Percentiles rank a stretch among this genome's conserved stretches.
phyloP scores from a whole-genome alignment of 2,329 filamentous ascomycete species.

The Cephalotrichum gorgonifer region DNA sequence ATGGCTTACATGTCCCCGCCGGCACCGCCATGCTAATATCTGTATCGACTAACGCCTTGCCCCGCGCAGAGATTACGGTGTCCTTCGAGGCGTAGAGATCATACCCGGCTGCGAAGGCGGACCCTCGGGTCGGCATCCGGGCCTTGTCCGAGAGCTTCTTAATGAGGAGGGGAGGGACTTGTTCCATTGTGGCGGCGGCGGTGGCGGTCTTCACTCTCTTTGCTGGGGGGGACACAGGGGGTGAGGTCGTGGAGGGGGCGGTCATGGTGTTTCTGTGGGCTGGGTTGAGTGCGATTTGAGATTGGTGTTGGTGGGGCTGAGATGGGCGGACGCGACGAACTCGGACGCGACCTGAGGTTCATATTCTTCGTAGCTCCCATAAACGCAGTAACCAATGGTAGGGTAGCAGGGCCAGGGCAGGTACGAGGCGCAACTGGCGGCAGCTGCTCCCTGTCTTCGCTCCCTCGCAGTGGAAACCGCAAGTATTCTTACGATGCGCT shows the following conservation, averaged over 20 bases:
- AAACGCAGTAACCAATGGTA: conserved; percentile 1
- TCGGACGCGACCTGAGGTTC: neutral
- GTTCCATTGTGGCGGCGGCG: conserved; percentile 22
- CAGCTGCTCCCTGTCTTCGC: neutral
- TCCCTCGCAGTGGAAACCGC: no score
- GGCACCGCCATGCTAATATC: conserved; percentile 88
- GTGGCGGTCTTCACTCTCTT: conserved; percentile 64
- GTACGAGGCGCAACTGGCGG: neutral
- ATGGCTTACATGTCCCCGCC: conserved; percentile 72
- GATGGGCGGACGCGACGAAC: conserved; percentile 1
- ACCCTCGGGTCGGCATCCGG: conserved; percentile 78
- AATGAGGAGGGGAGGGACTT: conserved; percentile 53
- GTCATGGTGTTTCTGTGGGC: conserved; percentile 1
- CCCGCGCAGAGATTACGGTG: conserved; percentile 66
- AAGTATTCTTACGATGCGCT: no score
- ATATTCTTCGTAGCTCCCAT: neutral
- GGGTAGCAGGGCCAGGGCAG: neutral
- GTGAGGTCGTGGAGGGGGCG: conserved; percentile 2
- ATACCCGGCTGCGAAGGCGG: conserved; percentile 83
- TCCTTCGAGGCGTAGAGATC: conserved; percentile 77
- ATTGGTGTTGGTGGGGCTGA: neutral
- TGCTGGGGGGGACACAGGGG: conserved; percentile 52
- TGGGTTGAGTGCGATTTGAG: neutral
- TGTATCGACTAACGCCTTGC: conserved; percentile 80
- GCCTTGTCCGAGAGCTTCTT: conserved; percentile 78